Percentiles rank a stretch among this genome's conserved stretches.
These are phyloP conservation scores for Botrytis deweyae DNA, from an alignment of 2,329 filamentous ascomycete species.

Conservation along the genomic window DNA sequence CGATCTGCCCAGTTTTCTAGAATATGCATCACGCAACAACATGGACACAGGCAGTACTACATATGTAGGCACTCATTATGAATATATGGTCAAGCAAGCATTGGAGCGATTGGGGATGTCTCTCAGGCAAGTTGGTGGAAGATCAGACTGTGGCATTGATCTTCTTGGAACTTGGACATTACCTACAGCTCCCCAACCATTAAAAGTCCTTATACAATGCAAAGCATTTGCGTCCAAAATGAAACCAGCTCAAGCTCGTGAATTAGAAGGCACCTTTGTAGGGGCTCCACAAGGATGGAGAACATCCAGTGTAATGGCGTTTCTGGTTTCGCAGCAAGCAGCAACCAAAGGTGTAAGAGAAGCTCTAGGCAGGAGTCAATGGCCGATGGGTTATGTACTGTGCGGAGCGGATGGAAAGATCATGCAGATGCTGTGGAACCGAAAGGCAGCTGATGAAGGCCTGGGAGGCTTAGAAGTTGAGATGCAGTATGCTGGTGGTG, in stretches of 20 bases:
- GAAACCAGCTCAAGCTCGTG: slow-evolving; percentile 61
- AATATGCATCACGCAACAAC: slow-evolving; percentile 56
- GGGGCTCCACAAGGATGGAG: slow-evolving; percentile 74
- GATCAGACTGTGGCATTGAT: slow-evolving; percentile 71
- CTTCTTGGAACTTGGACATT: slow-evolving; percentile 69
- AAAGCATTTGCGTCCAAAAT: slow-evolving; percentile 58
- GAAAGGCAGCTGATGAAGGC: slow-evolving; percentile 58
- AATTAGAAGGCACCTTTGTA: slow-evolving; percentile 75
- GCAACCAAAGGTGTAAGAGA: slow-evolving; percentile 79
- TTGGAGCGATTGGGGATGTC: slow-evolving; percentile 62
- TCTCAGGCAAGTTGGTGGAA: slow-evolving; percentile 63
- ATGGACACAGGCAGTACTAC: slow-evolving; percentile 57
- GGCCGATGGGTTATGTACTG: slow-evolving; percentile 71
- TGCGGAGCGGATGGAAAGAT: slow-evolving; percentile 58
- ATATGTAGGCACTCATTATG: slow-evolving; percentile 73
- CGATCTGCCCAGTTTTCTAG: slow-evolving; percentile 63
- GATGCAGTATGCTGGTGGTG: slow-evolving; percentile 43
- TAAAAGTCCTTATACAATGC: slow-evolving; percentile 63
- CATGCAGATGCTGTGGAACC: slow-evolving; percentile 73
- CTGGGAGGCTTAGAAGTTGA: slow-evolving; percentile 59
- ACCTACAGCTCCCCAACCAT: slow-evolving; percentile 44
- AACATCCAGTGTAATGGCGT: slow-evolving; percentile 58
- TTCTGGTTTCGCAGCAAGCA: slow-evolving; percentile 66
- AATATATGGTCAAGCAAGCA: slow-evolving; percentile 63
- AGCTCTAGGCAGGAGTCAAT: slow-evolving; percentile 63